A percentile compares a stretch with the other conserved stretches of the same genome.
These are phyloP conservation scores for Plasmodium berghei DNA, from an alignment of 169 alveolate species.

Conservation along the genomic window DNA sequence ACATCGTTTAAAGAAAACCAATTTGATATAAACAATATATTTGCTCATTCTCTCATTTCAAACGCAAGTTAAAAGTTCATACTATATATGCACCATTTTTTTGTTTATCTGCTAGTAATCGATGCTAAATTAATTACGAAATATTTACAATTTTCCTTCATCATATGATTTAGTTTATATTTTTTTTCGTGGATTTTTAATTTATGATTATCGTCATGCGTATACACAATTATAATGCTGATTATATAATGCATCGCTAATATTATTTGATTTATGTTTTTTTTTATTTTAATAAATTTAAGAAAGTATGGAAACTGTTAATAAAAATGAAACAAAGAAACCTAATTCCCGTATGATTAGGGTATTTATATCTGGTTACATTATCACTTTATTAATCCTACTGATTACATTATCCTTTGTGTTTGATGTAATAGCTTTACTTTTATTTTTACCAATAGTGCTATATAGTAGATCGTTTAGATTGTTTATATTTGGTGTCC, in stretches of 20 bases:
- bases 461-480: conserved; percentile 20
- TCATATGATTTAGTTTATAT: too few relatives aligned
- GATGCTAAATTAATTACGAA: too few relatives aligned
- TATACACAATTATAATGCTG: background rate
- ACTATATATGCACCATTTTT: too few relatives aligned
- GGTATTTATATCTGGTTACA: conserved; percentile 12
- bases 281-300: background rate
- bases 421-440: conserved; percentile 5
- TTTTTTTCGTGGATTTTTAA: too few relatives aligned
- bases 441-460: conserved; percentile 54
- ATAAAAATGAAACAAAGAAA: background rate
- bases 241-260: background rate
- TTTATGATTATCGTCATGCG: too few relatives aligned
- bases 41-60: too few relatives aligned
- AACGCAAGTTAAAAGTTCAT: too few relatives aligned
- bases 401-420: background rate
- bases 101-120: too few relatives aligned
- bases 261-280: background rate
- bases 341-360: background rate
- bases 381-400: background rate
- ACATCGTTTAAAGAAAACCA: too few relatives aligned
- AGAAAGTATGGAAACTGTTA: background rate
- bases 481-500: conserved; percentile 16
- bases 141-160: too few relatives aligned
- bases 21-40: too few relatives aligned